Evolutionary conservation across 1,284 basidiomycete genomes (phyloP).

Genomic region (Apiotrichum akiyoshidainum): DNA sequence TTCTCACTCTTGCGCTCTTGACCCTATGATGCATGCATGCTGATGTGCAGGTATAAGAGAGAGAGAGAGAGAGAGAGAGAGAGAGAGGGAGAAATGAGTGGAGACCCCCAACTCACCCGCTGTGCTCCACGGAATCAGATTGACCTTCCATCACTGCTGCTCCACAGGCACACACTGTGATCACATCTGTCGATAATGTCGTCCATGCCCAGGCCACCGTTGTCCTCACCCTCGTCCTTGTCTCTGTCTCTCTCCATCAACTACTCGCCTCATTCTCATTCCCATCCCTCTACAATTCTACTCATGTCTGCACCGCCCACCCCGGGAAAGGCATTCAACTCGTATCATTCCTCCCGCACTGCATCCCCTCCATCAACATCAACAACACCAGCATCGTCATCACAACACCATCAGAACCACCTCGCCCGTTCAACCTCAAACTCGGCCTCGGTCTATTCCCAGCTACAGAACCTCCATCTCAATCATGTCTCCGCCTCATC

Average conservation of each 20-base stretch:
- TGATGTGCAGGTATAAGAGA: too few relatives aligned
- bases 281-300: neutral
- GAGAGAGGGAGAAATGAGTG: too few relatives aligned
- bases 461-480: neutral
- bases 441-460: neutral
- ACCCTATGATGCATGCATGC: too few relatives aligned
- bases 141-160: too few relatives aligned
- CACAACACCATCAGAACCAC: neutral
- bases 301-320: neutral
- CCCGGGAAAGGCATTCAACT: neutral
- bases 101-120: too few relatives aligned
- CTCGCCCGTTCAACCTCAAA: neutral
- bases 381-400: neutral
- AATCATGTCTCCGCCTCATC: conserved; percentile 1
- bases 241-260: neutral
- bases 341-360: neutral
- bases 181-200: too few relatives aligned
- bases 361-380: neutral
- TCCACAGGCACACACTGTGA: too few relatives aligned
- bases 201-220: too few relatives aligned
- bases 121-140: too few relatives aligned
- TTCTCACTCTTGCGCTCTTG: too few relatives aligned
- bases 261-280: neutral
- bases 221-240: neutral
- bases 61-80: too few relatives aligned